A percentile compares a stretch with the other conserved stretches of the same genome.
These are phyloP conservation scores for Penicillium griseofulvum DNA, from an alignment of 2,329 filamentous ascomycete genomes.

Conservation along the genomic window DNA sequence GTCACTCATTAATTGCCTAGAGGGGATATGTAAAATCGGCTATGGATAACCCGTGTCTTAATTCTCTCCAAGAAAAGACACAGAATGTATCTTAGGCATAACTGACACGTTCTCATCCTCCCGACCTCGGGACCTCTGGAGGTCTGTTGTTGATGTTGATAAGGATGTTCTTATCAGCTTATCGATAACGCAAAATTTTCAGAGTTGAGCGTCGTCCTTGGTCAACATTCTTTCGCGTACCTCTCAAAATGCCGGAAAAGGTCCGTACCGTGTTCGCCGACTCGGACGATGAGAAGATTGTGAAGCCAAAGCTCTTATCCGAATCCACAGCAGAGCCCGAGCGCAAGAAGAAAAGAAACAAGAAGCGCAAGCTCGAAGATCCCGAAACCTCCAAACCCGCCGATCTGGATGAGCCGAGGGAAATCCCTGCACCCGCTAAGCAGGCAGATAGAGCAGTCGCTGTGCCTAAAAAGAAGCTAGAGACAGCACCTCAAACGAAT, in stretches of 20 bases:
- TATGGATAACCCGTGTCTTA: neutral
- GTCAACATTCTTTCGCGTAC: neutral
- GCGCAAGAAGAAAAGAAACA: constrained; percentile 30
- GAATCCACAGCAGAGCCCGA: constrained; percentile 5
- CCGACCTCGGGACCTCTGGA: too few species aligned
- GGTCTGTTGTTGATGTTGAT: neutral
- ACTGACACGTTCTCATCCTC: neutral
- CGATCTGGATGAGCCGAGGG: constrained; percentile 9
- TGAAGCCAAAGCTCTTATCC: constrained; percentile 8
- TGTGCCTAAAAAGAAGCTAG: neutral
- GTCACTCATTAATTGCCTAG: neutral
- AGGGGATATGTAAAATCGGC: neutral
- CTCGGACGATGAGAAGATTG: constrained; percentile 28
- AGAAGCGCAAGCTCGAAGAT: constrained; percentile 36
- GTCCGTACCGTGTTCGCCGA: constrained; percentile 18
- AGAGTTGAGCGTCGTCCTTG: neutral
- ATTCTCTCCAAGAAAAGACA: neutral
- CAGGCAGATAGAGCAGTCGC: neutral
- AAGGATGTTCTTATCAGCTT: constrained; percentile 15
- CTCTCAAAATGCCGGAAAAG: constrained; percentile 26
- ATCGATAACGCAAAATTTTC: constrained; percentile 28
- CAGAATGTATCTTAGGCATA: neutral
- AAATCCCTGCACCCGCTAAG: neutral
- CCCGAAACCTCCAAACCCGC: constrained; percentile 5
- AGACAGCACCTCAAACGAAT: neutral